Conservation (phyloP, 345 rosid species). For the Clarkia xantiana region DNA sequence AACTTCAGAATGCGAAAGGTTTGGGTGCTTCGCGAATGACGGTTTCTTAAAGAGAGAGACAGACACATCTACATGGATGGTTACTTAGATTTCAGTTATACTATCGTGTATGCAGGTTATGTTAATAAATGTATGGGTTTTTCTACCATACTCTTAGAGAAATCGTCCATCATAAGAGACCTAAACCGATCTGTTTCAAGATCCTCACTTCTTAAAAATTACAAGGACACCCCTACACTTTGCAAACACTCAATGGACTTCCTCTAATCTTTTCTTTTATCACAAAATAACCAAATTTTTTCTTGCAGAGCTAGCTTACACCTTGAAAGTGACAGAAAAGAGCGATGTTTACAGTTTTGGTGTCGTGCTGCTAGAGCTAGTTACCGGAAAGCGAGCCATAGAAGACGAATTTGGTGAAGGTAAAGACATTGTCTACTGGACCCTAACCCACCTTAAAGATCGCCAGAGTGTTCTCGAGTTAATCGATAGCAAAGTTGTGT, state of each 20-base stretch:
- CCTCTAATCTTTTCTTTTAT: not conserved
- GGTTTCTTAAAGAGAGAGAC: no score
- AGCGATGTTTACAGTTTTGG: slow-evolving; percentile 85
- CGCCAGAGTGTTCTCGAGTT: slow-evolving; percentile 32
- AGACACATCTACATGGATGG: no score
- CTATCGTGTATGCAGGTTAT: no score
- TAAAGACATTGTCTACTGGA: slow-evolving; percentile 67
- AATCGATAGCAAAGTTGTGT: slow-evolving; percentile 34
- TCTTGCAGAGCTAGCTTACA: slow-evolving; percentile 64
- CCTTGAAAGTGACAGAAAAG: slow-evolving; percentile 51
- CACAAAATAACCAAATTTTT: not conserved
- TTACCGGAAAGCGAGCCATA: slow-evolving; percentile 37
- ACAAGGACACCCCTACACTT: not conserved
- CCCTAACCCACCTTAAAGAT: slow-evolving; percentile 36
- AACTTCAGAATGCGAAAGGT: no score
- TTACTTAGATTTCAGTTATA: no score
- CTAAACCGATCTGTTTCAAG: no score
- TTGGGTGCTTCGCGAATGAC: no score
- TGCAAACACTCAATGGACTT: no score
- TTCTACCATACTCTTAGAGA: no score
- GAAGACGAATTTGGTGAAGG: slow-evolving; percentile 75
- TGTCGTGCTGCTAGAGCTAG: slow-evolving; percentile 64
- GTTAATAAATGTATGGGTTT: no score
- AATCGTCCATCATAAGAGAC: no score
- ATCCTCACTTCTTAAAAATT: no score